Base-by-base conservation (phyloP, 2,329 filamentous ascomycete genomes). In the Aspergillus fumigatiaffinis region DNA sequence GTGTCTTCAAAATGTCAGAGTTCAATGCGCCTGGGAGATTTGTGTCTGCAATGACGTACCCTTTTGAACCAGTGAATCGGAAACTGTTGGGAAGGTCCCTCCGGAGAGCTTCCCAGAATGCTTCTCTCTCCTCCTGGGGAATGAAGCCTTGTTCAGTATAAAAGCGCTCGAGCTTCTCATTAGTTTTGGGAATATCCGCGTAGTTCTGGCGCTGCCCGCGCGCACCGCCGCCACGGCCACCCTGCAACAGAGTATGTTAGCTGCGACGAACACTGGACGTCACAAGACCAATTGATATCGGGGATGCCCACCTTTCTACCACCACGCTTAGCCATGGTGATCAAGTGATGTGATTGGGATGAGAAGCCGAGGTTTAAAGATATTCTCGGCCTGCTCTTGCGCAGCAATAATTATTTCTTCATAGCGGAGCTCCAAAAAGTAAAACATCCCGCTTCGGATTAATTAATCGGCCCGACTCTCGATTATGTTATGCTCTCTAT, bases 61-160 rank as follows among this genome's bases (percentile, higher is more conserved):
- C 90, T 82, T 93, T 95, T 50, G 92, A 97, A 41, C 94, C 94
- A 59, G 92, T 95, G 78, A 99, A 99, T 60, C 94, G 87, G 80
- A 97, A 99, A 76, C 92, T 97, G 79, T 97, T 97, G 55, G 94
- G 94, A 52, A 99, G 80, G 71, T 97, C 92, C 62, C 88, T 85
- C 68, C 87, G 85, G 72, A 97, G 80, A 0, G 89, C 85, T 41
- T 84, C 83, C 94, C 94, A 99, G 76, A 97, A 97, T 9, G 84
- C 82, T 56, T 86, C 80, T 68, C 84, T 86, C 77, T 97, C 93
- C 49, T 87, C 85, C 51, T 92, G 89, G 0, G 89, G 82, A 7
- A 97, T 79, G 58, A 92, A 84, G 5, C 90, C 82, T 29, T 92
- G 81, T 60, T 83, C 80, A 71, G 95, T 88, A 80, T 99, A 99